A percentile compares a stretch with the other conserved stretches of the same genome.
phyloP scores from a whole-genome alignment of 2,329 filamentous ascomycete species.

The Dendrostoma leiphaemia region DNA sequence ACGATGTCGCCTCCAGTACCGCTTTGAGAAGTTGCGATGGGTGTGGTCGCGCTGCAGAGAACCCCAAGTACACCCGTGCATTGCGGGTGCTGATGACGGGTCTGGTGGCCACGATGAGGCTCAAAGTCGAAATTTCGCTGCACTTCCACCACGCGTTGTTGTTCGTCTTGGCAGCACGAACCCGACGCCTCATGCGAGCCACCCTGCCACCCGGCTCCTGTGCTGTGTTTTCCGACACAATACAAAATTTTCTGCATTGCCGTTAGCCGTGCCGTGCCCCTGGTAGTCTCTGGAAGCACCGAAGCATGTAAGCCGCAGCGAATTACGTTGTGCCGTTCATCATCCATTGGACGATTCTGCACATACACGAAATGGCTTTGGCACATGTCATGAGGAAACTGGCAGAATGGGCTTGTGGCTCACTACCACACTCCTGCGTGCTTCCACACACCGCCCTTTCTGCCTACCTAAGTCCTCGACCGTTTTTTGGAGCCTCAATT shows the following conservation, averaged over 20 bases:
- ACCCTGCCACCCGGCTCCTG: not conserved
- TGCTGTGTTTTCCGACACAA: not conserved
- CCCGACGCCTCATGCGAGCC: not conserved
- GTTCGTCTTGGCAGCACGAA: not conserved
- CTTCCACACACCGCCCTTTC: not conserved
- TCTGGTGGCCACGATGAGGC: not conserved
- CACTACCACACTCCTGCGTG: no score
- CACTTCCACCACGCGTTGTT: not conserved
- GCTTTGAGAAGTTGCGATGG: not conserved
- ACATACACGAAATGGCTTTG: not conserved
- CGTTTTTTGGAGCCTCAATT: not conserved
- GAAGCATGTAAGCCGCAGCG: not conserved
- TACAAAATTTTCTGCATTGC: not conserved
- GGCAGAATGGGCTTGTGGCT: not conserved
- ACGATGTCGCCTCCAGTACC: not conserved
- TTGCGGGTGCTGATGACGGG: no score
- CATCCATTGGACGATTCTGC: not conserved
- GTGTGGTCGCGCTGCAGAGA: not conserved
- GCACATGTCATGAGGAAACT: not conserved
- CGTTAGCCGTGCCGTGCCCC: not conserved
- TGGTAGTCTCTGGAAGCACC: not conserved
- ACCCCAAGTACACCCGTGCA: not conserved
- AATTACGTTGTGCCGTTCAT: not conserved
- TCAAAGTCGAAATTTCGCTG: not conserved
- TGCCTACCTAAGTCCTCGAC: not conserved